A percentile compares a stretch with the other conserved stretches of the same genome.
phyloP scores from a whole-genome alignment of 352 stramenopile species.

The Phytophthora brassicae region DNA sequence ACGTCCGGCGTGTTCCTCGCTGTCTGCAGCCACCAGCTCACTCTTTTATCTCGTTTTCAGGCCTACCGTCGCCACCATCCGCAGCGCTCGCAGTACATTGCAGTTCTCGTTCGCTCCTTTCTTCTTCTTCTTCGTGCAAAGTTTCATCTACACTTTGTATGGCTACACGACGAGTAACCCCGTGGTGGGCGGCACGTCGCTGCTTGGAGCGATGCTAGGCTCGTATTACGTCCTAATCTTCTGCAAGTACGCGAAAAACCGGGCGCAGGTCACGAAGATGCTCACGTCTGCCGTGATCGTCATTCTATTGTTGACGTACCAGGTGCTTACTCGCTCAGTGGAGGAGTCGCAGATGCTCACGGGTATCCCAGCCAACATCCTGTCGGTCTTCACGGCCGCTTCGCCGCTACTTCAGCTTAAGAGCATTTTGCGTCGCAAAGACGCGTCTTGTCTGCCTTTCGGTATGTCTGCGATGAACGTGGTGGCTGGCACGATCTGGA shows the following conservation, averaged over 20 bases:
- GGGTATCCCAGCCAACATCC: conserved; percentile 71
- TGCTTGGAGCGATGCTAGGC: conserved; percentile 57
- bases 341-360: conserved; percentile 66
- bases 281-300: conserved; percentile 48
- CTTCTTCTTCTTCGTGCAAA: conserved; percentile 86
- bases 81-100: conserved; percentile 63
- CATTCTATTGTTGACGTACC: conserved; percentile 51
- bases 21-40: not conserved
- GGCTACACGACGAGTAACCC: conserved; percentile 59
- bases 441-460: conserved; percentile 70
- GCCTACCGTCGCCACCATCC: conserved; percentile 65
- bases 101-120: conserved; percentile 82
- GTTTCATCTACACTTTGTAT: conserved; percentile 83
- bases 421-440: conserved; percentile 57
- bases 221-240: conserved; percentile 74
- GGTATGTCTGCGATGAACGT: conserved; percentile 86
- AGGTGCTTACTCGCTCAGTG: conserved; percentile 41
- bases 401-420: conserved; percentile 75
- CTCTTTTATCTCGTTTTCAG: conserved; percentile 22
- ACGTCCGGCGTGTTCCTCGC: not conserved
- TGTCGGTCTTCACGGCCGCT: conserved; percentile 68
- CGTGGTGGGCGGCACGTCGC: conserved; percentile 59
- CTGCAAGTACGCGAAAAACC: conserved; percentile 56
- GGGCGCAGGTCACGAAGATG: conserved; percentile 43
- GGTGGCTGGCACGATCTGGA: conserved; percentile 64